These are phyloP conservation scores for Penicillium pulvis DNA, from an alignment of 495 filamentous ascomycete species.

Conservation along the genomic window DNA sequence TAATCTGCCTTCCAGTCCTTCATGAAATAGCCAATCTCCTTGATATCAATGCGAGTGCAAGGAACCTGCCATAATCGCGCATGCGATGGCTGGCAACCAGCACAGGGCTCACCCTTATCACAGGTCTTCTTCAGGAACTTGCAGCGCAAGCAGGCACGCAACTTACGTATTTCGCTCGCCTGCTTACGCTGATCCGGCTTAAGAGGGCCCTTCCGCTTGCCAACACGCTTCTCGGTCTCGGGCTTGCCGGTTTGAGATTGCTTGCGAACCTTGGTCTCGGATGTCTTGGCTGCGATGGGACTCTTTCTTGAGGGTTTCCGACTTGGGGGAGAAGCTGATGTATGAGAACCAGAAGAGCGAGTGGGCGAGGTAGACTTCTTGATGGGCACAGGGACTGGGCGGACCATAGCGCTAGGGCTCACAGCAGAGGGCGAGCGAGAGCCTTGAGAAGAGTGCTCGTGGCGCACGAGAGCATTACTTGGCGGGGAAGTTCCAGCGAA, in stretches of 20 bases:
- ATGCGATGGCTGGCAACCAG: slow-evolving; percentile 89
- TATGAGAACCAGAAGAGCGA: slow-evolving; percentile 58
- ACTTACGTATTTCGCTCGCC: slow-evolving; percentile 89
- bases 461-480: slow-evolving; percentile 44
- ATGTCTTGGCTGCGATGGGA: slow-evolving; percentile 71
- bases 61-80: slow-evolving; percentile 93
- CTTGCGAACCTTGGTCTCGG: slow-evolving; percentile 77
- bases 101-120: slow-evolving; percentile 91
- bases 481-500: slow-evolving; percentile 26
- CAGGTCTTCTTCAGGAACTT: slow-evolving; percentile 98
- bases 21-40: slow-evolving; percentile 96
- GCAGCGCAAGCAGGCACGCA: slow-evolving; percentile 90
- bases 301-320: slow-evolving; percentile 73
- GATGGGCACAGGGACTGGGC: slow-evolving; percentile 63
- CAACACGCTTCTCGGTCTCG: slow-evolving; percentile 85
- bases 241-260: slow-evolving; percentile 74
- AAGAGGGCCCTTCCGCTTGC: slow-evolving; percentile 80
- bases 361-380: slow-evolving; percentile 65
- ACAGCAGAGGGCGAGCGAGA: slow-evolving; percentile 57
- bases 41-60: slow-evolving; percentile 94
- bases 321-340: slow-evolving; percentile 66
- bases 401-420: slow-evolving; percentile 68
- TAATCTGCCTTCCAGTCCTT: slow-evolving; percentile 97
- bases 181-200: slow-evolving; percentile 93
- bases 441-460: slow-evolving; percentile 43